Evolutionary conservation across 1,284 basidiomycete species (phyloP).

Genomic region (Ceratobasidium papillatum): DNA sequence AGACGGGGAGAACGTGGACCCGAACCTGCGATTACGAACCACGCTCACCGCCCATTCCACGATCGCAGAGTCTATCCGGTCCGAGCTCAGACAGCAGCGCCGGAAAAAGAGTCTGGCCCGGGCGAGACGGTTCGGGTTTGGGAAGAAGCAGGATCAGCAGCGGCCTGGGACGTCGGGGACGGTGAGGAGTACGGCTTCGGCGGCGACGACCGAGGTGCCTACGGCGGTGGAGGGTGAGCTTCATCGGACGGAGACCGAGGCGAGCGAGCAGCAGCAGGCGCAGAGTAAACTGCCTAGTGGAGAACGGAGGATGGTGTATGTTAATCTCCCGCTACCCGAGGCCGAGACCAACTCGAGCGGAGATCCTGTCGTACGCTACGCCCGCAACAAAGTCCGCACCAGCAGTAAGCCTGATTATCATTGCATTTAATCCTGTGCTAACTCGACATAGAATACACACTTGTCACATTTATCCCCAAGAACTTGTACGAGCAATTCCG

Average conservation of each 20-base stretch:
- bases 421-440: not conserved
- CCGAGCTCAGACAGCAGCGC: slow-evolving; percentile 75
- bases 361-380: slow-evolving; percentile 81
- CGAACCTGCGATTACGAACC: slow-evolving; percentile 83
- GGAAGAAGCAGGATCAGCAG: slow-evolving; percentile 8
- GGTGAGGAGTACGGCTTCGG: slow-evolving; percentile 4
- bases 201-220: not conserved
- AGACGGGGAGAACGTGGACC: slow-evolving; percentile 64
- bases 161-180: slow-evolving; percentile 12
- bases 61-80: slow-evolving; percentile 82
- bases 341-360: slow-evolving; percentile 74
- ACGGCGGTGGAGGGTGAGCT: slow-evolving; percentile 26
- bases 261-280: slow-evolving; percentile 7
- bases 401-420: slow-evolving; percentile 70
- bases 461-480: slow-evolving; percentile 92
- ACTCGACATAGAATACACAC: slow-evolving; percentile 78
- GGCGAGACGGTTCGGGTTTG: slow-evolving; percentile 41
- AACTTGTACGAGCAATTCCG: slow-evolving; percentile 92
- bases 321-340: slow-evolving; percentile 73
- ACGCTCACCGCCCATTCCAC: slow-evolving; percentile 89
- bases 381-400: slow-evolving; percentile 94
- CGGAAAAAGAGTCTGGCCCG: slow-evolving; percentile 56
- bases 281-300: slow-evolving; percentile 34
- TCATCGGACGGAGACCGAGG: slow-evolving; percentile 37
- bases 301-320: slow-evolving; percentile 72